These are phyloP conservation scores for Paramyrothecium roridum DNA, from an alignment of 2,329 filamentous ascomycete species.

Conservation along the genomic window DNA sequence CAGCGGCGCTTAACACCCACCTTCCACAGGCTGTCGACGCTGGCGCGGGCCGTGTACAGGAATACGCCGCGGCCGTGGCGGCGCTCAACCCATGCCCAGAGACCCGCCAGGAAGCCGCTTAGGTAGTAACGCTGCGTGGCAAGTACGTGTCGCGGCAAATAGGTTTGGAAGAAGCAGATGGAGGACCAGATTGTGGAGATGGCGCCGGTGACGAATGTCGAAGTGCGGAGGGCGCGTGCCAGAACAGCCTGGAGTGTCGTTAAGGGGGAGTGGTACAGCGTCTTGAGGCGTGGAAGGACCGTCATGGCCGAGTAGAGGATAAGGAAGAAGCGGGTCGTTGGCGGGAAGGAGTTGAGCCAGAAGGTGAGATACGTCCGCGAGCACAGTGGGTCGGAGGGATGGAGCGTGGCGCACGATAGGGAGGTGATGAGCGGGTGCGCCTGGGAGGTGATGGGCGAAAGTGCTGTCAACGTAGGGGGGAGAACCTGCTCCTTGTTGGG, in stretches of 20 bases:
- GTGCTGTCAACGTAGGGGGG: conserved; percentile 59
- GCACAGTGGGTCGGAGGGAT: conserved; percentile 85
- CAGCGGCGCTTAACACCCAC: conserved; percentile 86
- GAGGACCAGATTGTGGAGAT: conserved; percentile 85
- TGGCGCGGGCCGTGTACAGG: conserved; percentile 74
- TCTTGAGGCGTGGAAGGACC: conserved; percentile 64
- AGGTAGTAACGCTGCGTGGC: conserved; percentile 87
- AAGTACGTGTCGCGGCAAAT: conserved; percentile 70
- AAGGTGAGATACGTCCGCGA: conserved; percentile 83
- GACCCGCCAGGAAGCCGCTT: conserved; percentile 77
- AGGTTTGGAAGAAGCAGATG: conserved; percentile 82
- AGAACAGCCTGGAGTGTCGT: conserved; percentile 64
- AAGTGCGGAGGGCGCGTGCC: conserved; percentile 68
- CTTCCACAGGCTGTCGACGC: conserved; percentile 84
- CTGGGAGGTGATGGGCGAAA: conserved; percentile 75
- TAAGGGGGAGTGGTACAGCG: conserved; percentile 67
- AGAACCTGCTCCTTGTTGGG: conserved; percentile 65
- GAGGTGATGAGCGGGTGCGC: conserved; percentile 85
- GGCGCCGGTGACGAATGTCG: conserved; percentile 72
- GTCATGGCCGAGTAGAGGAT: conserved; percentile 67
- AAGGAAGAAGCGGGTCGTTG: conserved; percentile 73
- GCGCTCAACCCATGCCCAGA: conserved; percentile 79
- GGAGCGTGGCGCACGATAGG: conserved; percentile 84
- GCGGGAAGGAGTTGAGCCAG: conserved; percentile 79
- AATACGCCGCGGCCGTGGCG: conserved; percentile 65